Conservation (phyloP, 495 filamentous ascomycete species). For the Xeromyces bisporus region DNA sequence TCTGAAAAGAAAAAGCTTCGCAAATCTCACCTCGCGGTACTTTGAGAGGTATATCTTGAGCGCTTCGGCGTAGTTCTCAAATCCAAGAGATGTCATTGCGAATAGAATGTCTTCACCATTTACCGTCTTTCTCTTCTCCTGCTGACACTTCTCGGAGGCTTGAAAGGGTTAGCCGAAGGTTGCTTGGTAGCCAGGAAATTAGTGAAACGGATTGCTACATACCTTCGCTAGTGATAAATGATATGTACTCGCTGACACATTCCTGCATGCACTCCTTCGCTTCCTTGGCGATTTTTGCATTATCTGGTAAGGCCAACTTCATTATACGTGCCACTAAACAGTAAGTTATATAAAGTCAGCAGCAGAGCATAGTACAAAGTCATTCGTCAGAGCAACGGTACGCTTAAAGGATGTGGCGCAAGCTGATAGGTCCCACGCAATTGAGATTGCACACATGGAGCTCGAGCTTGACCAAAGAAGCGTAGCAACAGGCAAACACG, state of each 20-base stretch:
- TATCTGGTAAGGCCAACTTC: slow-evolving; percentile 92
- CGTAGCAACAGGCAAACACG: no score
- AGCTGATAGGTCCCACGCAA: no score
- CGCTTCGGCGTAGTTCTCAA: slow-evolving; percentile 96
- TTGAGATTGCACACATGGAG: no score
- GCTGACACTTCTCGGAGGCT: slow-evolving; percentile 98
- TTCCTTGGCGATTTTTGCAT: slow-evolving; percentile 98
- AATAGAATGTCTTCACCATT: slow-evolving; percentile 98
- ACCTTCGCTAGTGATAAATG: slow-evolving; percentile 99
- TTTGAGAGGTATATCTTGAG: slow-evolving; percentile 96
- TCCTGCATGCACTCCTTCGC: slow-evolving; percentile 99
- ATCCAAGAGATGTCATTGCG: slow-evolving; percentile 96
- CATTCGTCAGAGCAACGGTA: no score
- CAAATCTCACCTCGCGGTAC: slow-evolving; percentile 80
- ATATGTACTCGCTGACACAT: slow-evolving; percentile 99
- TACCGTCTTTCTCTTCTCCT: slow-evolving; percentile 97
- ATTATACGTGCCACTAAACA: slow-evolving; percentile 85
- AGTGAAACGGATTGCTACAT: slow-evolving; percentile 8
- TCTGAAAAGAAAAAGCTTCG: slow-evolving; percentile 7
- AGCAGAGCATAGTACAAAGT: slow-evolving; percentile 9
- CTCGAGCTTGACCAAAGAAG: no score
- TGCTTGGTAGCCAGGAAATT: no score
- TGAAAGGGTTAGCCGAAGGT: no score
- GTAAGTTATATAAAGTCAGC: slow-evolving; percentile 1
- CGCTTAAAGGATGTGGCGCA: no score